These are phyloP conservation scores for Gloeophyllum trabeum DNA, from an alignment of 768 basidiomycete species.

Conservation along the genomic window DNA sequence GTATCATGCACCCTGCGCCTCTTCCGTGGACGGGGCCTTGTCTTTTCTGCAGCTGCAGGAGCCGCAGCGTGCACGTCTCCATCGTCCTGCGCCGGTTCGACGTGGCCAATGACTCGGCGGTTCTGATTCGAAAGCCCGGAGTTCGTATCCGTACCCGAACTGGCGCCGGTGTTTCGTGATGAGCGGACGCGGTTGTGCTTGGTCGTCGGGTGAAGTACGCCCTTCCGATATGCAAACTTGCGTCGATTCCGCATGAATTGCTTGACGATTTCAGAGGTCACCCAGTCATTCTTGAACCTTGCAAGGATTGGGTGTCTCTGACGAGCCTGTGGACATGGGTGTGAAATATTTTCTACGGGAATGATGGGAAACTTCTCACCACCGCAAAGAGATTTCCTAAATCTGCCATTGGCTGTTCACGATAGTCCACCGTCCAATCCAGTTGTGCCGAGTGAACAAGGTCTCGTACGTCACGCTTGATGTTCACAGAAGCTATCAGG, in stretches of 20 bases:
- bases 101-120: too few species aligned
- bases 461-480: neutral
- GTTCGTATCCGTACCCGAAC: too few species aligned
- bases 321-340: conserved; percentile 2
- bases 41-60: too few species aligned
- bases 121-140: too few species aligned
- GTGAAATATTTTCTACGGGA: neutral
- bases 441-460: neutral
- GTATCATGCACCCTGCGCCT: too few species aligned
- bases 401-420: neutral
- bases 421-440: conserved; percentile 4
- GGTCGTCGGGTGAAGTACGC: too few species aligned
- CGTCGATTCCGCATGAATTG: conserved; percentile 9
- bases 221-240: too few species aligned
- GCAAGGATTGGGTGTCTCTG: conserved; percentile 5
- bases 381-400: neutral
- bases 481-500: neutral
- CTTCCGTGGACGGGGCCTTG: too few species aligned
- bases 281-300: conserved; percentile 9
- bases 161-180: too few species aligned
- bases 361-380: neutral
- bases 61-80: too few species aligned
- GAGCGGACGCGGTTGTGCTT: too few species aligned
- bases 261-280: conserved; percentile 9
- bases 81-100: too few species aligned